Conservation (phyloP, 129 eudicot species). For the Centaurea solstitialis region DNA sequence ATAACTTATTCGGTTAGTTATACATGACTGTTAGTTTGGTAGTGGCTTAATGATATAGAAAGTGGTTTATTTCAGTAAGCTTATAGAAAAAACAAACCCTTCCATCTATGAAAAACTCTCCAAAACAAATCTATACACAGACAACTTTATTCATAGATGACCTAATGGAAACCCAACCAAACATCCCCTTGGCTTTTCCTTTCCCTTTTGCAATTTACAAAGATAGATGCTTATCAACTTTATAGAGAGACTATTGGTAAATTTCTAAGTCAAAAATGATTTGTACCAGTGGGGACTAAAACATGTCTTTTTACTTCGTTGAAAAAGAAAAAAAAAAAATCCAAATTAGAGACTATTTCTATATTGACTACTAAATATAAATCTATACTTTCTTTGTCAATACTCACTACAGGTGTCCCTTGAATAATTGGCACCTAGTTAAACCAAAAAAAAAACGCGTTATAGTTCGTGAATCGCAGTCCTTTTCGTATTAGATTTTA, state of each 20-base stretch:
- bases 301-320: not conserved
- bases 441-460: conserved; percentile 30
- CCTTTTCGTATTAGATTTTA: conserved; percentile 23
- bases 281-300: conserved; percentile 5
- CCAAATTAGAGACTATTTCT: conserved; percentile 11
- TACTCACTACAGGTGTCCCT: not conserved
- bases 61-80: too few relatives aligned
- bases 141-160: too few relatives aligned
- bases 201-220: not conserved
- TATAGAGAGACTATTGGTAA: not conserved
- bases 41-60: too few relatives aligned
- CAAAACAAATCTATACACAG: too few relatives aligned
- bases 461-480: conserved; percentile 11
- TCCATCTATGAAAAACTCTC: too few relatives aligned
- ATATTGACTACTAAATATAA: conserved; percentile 23
- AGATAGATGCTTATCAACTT: not conserved
- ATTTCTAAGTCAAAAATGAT: conserved; percentile 7
- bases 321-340: conserved; percentile 7
- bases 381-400: not conserved
- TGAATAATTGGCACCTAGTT: not conserved
- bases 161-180: too few relatives aligned
- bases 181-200: not conserved
- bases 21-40: too few relatives aligned
- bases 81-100: too few relatives aligned
- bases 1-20: too few relatives aligned